Base-by-base conservation (phyloP, 345 rosid species). In the Euphorbia lathyris region DNA sequence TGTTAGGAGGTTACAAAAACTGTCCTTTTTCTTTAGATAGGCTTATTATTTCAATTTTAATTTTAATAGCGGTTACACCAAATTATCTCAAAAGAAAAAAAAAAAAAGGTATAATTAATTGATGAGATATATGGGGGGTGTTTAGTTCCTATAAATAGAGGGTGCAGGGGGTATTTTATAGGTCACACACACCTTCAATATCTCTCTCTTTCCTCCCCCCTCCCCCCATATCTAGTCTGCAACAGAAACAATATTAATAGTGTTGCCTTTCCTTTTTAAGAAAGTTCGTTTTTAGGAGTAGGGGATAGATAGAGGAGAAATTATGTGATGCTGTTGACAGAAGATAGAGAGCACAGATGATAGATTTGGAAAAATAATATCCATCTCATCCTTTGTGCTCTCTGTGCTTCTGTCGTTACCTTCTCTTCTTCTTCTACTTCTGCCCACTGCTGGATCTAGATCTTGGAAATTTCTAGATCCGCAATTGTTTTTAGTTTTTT, bases 321-420 rank as follows among this genome's bases (percentile, higher is more conserved):
- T 11, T 76, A 65, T 79, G 73, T 74, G 82, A 72, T 80, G 82
- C 53, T 77, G 92, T 83, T 90, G 97, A 92, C 97, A 92, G 96
- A 92, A 92, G 97, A 92, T 90, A 92, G 97, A 92, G 96, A 88
- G 98, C 94, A 87, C 98, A 77, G 87, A 90, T 81, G 96, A 88
- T 87, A 86, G 78, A 73, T 34, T 63, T 89, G 91, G 92, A 70
- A 71, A 22, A 29, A 14, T 57, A 0, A 11, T n/a, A 26, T 29
- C 19, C 86, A 85, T 78, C 74, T 86, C 89, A 67, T 89, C 92
- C 80, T 92, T 84, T 82, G 96, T 90, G 96, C 92, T 90, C 90
- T 84, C 85, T 85, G 85, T 82, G 79, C 93, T 92, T 90, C 93
- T 92, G 96, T 88, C 96, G 88, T 88, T 84, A 81, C 73, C 84